Evolutionary conservation across 2,329 filamentous ascomycete genomes (phyloP).

Genomic region (Apiospora arundinis): DNA sequence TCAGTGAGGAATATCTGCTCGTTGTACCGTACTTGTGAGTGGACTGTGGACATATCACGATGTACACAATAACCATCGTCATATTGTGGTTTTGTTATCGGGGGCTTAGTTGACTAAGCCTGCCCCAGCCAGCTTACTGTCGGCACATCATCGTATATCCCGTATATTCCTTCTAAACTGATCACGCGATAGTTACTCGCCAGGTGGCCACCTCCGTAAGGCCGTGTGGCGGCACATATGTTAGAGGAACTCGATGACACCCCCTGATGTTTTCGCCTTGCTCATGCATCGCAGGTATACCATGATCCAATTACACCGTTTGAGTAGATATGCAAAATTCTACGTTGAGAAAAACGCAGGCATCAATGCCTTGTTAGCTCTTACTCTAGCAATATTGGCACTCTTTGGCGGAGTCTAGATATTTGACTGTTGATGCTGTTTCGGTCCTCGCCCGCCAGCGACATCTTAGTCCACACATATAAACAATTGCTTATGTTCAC

Average conservation of each 20-base stretch:
- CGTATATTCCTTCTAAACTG: neutral
- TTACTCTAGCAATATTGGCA: too few species aligned
- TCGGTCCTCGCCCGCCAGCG: neutral
- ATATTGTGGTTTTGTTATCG: neutral
- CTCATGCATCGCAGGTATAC: neutral
- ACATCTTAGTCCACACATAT: neutral
- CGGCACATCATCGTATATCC: neutral
- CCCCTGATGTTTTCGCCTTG: too few species aligned
- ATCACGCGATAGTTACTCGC: neutral
- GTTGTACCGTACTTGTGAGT: too few species aligned
- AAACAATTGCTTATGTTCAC: neutral
- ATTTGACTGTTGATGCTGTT: neutral
- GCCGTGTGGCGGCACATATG: neutral
- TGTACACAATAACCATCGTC: too few species aligned
- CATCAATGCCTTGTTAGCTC: too few species aligned
- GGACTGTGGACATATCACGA: too few species aligned
- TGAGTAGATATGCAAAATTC: too few species aligned
- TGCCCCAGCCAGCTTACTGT: neutral
- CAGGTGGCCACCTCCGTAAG: neutral
- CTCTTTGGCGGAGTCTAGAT: neutral
- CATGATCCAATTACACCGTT: neutral
- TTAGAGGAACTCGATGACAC: too few species aligned
- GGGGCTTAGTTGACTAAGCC: neutral
- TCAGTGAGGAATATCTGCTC: too few species aligned
- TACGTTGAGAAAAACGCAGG: too few species aligned